phyloP scores from a whole-genome alignment of 2,329 filamentous ascomycete genomes.

The Aspergillus caelatus region DNA sequence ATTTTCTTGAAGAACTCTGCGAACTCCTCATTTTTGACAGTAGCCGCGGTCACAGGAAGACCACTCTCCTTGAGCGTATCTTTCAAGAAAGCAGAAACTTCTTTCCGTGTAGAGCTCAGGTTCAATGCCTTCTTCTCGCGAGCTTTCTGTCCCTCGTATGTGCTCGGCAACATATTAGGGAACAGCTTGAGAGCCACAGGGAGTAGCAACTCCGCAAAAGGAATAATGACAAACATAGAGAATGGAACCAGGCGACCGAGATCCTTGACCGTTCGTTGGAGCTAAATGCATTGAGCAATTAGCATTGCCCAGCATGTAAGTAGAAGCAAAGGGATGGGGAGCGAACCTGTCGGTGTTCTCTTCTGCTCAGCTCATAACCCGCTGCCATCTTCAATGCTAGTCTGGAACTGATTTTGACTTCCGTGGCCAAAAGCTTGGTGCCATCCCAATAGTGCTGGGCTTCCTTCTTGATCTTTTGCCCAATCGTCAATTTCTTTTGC shows the following conservation, averaged over 20 bases:
- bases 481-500: slow-evolving; percentile 82
- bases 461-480: slow-evolving; percentile 95
- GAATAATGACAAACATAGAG: slow-evolving; percentile 94
- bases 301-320: slow-evolving; percentile 8
- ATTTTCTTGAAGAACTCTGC: slow-evolving; percentile 97
- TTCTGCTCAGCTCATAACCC: slow-evolving; percentile 91
- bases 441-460: slow-evolving; percentile 96
- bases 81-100: slow-evolving; percentile 87
- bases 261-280: slow-evolving; percentile 91
- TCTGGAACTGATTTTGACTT: slow-evolving; percentile 89
- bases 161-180: slow-evolving; percentile 96
- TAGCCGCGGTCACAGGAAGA: slow-evolving; percentile 79
- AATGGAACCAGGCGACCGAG: slow-evolving; percentile 91
- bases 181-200: slow-evolving; percentile 92
- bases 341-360: slow-evolving; percentile 80
- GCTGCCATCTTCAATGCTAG: slow-evolving; percentile 96
- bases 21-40: slow-evolving; percentile 90
- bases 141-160: slow-evolving; percentile 88
- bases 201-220: slow-evolving; percentile 89
- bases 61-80: slow-evolving; percentile 92
- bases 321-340: neutral
- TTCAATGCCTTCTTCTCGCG: slow-evolving; percentile 85
- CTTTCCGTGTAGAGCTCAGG: slow-evolving; percentile 83
- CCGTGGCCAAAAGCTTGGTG: slow-evolving; percentile 88
- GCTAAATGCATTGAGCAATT: slow-evolving; percentile 40